phyloP scores from a whole-genome alignment of 768 basidiomycete species.

The Chalciporus pseudorubinellus region DNA sequence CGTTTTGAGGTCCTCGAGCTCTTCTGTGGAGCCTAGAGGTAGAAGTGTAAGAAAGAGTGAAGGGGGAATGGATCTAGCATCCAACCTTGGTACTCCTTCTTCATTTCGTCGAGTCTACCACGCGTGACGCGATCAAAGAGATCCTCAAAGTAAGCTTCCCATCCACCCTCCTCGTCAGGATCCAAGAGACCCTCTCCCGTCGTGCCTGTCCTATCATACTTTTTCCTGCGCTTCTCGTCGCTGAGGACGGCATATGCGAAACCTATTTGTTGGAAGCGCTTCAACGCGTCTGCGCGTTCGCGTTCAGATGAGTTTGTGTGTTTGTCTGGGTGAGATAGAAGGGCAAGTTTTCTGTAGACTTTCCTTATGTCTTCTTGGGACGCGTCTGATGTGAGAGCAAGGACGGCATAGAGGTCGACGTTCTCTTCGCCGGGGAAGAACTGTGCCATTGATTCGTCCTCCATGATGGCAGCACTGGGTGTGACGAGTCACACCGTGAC shows the following conservation, averaged over 20 bases:
- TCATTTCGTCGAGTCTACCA: constrained; percentile 88
- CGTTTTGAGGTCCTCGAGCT: constrained; percentile 70
- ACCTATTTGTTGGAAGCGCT: constrained; percentile 88
- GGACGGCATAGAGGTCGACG: constrained; percentile 77
- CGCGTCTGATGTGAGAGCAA: constrained; percentile 54
- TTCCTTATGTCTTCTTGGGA: constrained; percentile 71
- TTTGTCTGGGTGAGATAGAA: constrained; percentile 89
- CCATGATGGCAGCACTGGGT: constrained; percentile 42
- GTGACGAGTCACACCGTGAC: constrained; percentile 5
- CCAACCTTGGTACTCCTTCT: constrained; percentile 88
- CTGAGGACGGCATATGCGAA: constrained; percentile 90
- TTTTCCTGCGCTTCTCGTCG: constrained; percentile 69
- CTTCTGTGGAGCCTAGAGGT: constrained; percentile 75
- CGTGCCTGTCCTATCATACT: constrained; percentile 83
- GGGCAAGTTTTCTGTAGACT: constrained; percentile 81
- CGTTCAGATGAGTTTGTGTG: constrained; percentile 58
- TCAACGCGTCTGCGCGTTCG: constrained; percentile 64
- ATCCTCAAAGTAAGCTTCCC: constrained; percentile 94
- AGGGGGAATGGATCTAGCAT: neutral
- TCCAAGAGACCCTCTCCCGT: constrained; percentile 76
- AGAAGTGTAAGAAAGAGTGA: neutral
- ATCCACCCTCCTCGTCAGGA: constrained; percentile 73
- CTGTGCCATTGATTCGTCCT: constrained; percentile 68
- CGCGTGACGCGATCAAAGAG: constrained; percentile 86
- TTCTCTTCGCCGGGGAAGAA: constrained; percentile 75